Conservation (phyloP, 75 land plant genomes). For the Sequoia sempervirens region DNA sequence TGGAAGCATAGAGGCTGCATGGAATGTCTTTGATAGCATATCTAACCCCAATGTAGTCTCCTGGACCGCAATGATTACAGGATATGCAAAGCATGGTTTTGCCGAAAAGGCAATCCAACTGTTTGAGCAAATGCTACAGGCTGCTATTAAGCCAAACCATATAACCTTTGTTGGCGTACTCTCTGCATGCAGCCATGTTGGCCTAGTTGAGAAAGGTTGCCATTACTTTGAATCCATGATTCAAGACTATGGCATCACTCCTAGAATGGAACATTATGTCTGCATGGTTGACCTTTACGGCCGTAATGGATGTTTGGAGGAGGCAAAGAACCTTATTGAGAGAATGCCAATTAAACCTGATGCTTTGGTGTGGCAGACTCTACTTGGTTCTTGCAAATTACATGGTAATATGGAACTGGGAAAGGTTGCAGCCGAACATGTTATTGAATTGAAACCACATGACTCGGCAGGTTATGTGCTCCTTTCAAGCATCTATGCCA, state of each 20-base stretch:
- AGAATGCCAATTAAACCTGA: slow-evolving; percentile 35
- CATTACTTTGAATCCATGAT: slow-evolving; percentile 36
- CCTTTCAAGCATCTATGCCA: slow-evolving; percentile 3
- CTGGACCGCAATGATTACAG: slow-evolving; percentile 15
- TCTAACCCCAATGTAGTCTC: slow-evolving; percentile 2
- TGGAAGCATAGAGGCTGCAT: slow-evolving; percentile 23
- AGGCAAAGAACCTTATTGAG: slow-evolving; percentile 33
- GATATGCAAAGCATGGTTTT: slow-evolving; percentile 11
- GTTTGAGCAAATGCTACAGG: slow-evolving; percentile 8
- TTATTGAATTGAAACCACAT: not conserved
- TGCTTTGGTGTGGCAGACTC: slow-evolving; percentile 25
- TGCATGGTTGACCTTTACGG: slow-evolving; percentile 62
- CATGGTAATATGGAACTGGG: slow-evolving; percentile 28
- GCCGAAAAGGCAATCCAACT: slow-evolving; percentile 3
- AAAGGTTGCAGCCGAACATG: not conserved
- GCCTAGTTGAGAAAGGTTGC: slow-evolving; percentile 40
- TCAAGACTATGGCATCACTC: slow-evolving; percentile 27
- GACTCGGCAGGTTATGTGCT: slow-evolving; percentile 4
- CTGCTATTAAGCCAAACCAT: slow-evolving; percentile 27
- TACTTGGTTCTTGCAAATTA: slow-evolving; percentile 22
- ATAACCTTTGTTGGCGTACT: slow-evolving; percentile 39
- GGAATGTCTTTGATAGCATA: slow-evolving; percentile 4
- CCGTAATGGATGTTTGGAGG: slow-evolving; percentile 45
- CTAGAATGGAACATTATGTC: slow-evolving; percentile 47
- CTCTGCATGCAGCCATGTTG: slow-evolving; percentile 14